These are phyloP conservation scores for Tetraselmis striata DNA, from an alignment of 139 green algal genomes.

Conservation along the genomic window DNA sequence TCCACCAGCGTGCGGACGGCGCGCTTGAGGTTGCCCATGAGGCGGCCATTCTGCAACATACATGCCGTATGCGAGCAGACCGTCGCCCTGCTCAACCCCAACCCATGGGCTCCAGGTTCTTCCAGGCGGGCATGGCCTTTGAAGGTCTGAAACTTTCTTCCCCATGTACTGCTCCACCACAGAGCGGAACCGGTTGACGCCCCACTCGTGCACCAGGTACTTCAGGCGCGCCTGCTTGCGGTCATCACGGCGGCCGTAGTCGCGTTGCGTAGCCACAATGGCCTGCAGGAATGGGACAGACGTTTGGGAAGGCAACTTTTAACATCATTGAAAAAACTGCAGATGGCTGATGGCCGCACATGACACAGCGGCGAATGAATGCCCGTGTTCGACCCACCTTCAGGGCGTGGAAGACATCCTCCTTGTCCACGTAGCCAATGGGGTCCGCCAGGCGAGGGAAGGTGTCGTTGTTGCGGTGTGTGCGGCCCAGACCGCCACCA, in stretches of 20 bases:
- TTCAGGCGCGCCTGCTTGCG: slow-evolving; percentile 92
- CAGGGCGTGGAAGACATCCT: slow-evolving; percentile 90
- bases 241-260: slow-evolving; percentile 97
- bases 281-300: too few species aligned
- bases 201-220: slow-evolving; percentile 96
- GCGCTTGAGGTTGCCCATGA: slow-evolving; percentile 50
- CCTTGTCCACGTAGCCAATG: slow-evolving; percentile 88
- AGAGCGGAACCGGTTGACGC: slow-evolving; percentile 85
- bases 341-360: too few species aligned
- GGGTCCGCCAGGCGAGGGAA: slow-evolving; percentile 86
- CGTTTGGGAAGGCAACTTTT: too few species aligned
- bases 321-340: too few species aligned
- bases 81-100: slow-evolving; percentile 94
- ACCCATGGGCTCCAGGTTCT: slow-evolving; percentile 93
- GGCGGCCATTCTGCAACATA: slow-evolving; percentile 84
- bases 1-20: slow-evolving; percentile 40
- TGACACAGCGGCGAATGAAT: not conserved
- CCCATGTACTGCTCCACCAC: slow-evolving; percentile 97
- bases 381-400: slow-evolving; percentile 80
- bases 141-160: slow-evolving; percentile 89
- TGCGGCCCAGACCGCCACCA: slow-evolving; percentile 92
- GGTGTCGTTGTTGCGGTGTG: slow-evolving; percentile 82
- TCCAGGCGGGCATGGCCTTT: slow-evolving; percentile 85
- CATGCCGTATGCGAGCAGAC: slow-evolving; percentile 84
- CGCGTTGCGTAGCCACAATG: slow-evolving; percentile 89